phyloP scores from a whole-genome alignment of 345 rosid species.

The Rhodomyrtus tomentosa region DNA sequence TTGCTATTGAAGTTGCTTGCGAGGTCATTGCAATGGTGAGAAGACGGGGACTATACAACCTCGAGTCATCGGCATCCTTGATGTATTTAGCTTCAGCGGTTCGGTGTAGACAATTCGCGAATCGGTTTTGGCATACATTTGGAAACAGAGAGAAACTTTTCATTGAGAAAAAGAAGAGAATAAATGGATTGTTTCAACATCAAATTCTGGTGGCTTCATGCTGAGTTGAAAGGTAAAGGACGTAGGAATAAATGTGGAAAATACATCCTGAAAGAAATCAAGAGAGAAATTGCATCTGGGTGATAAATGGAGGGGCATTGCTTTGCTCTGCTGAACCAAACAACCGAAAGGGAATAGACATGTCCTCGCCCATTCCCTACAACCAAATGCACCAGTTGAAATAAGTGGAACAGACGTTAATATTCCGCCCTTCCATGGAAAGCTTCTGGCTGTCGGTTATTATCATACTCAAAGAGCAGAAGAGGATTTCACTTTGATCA shows the following conservation, averaged over 20 bases:
- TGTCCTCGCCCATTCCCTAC: background rate
- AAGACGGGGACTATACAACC: background rate
- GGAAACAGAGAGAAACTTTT: background rate
- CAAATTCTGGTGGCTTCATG: background rate
- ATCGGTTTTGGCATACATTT: background rate
- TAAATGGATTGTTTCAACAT: background rate
- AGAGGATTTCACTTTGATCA: background rate
- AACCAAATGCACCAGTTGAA: background rate
- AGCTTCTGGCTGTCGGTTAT: background rate
- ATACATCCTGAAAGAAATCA: background rate
- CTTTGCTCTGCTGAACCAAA: background rate
- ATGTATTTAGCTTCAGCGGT: background rate
- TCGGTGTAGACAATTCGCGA: background rate
- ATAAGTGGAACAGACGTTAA: background rate
- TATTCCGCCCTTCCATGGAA: background rate
- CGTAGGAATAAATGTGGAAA: background rate
- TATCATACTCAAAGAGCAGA: background rate
- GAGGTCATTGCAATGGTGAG: background rate
- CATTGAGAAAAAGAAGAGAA: background rate
- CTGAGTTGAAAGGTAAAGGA: background rate
- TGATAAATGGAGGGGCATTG: background rate
- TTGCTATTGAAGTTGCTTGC: background rate
- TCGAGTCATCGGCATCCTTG: background rate
- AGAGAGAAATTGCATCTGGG: background rate
- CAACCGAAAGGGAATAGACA: background rate